Conservation (phyloP, 352 stramenopile genomes). For the Globisporangium paroecandrum region DNA sequence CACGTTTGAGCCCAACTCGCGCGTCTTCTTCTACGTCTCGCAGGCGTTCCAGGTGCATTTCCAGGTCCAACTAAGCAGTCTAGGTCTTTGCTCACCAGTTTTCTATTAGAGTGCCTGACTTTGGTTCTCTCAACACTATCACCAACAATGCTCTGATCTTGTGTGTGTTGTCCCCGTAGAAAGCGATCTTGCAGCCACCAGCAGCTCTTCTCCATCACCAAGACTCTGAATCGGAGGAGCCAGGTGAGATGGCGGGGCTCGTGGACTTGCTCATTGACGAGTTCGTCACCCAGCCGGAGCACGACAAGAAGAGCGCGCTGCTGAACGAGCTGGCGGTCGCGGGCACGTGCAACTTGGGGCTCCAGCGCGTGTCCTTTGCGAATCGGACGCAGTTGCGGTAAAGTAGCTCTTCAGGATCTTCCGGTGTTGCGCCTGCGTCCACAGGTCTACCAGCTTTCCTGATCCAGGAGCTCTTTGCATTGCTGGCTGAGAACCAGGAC, state of each 20-base stretch:
- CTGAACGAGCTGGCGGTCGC: slow-evolving; percentile 48
- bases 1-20: slow-evolving; percentile 63
- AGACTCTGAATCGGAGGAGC: slow-evolving; percentile 15
- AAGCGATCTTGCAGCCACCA: slow-evolving; percentile 8
- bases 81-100: not conserved
- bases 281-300: slow-evolving; percentile 19
- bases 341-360: slow-evolving; percentile 22
- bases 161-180: slow-evolving; percentile 1
- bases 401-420: not conserved
- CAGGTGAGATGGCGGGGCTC: slow-evolving; percentile 25
- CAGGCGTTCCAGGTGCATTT: slow-evolving; percentile 36
- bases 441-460: slow-evolving; percentile 31
- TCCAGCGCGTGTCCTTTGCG: slow-evolving; percentile 53
- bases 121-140: not conserved
- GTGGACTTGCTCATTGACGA: slow-evolving; percentile 36
- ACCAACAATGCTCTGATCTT: not conserved
- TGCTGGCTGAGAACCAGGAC: slow-evolving; percentile 12
- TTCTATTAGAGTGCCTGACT: not conserved
- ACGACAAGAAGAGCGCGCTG: slow-evolving; percentile 25
- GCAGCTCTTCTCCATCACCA: not conserved
- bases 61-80: slow-evolving; percentile 25
- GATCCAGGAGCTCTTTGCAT: slow-evolving; percentile 29
- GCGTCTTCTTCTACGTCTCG: slow-evolving; percentile 52
- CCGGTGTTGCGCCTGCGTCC: not conserved
- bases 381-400: slow-evolving; percentile 29